Evolutionary conservation across 2,329 filamentous ascomycete species (phyloP).

Genomic region (Epichloe typhina): DNA sequence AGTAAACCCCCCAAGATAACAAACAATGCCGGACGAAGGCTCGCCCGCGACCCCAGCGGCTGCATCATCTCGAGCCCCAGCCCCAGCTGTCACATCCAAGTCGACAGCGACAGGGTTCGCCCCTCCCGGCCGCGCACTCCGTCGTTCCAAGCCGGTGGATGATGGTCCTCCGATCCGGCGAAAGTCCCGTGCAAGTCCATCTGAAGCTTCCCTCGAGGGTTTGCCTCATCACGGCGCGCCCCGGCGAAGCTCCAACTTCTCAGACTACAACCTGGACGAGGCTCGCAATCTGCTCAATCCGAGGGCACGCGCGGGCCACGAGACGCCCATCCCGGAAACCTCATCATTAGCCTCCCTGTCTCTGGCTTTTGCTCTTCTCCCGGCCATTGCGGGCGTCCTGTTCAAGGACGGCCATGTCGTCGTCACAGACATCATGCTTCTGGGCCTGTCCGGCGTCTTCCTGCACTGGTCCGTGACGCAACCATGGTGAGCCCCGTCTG

Average conservation of each 20-base stretch:
- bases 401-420: conserved; percentile 76
- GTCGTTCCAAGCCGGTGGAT: conserved; percentile 28
- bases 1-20: too few relatives aligned
- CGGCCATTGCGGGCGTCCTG: conserved; percentile 71
- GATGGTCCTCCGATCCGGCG: conserved; percentile 15
- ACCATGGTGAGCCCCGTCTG: conserved; percentile 55
- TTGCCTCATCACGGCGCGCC: conserved; percentile 18
- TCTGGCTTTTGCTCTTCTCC: conserved; percentile 69
- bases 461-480: conserved; percentile 85
- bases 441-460: conserved; percentile 71
- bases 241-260: conserved; percentile 65
- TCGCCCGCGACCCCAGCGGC: conserved; percentile 3
- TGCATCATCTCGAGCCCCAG: background rate
- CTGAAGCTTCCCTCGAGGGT: conserved; percentile 16
- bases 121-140: conserved; percentile 23
- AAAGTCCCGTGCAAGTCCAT: conserved; percentile 8
- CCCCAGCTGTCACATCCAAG: background rate
- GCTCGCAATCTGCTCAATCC: conserved; percentile 54
- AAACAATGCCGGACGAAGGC: conserved; percentile 10
- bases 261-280: conserved; percentile 59
- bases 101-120: conserved; percentile 6
- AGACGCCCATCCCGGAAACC: conserved; percentile 33
- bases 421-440: conserved; percentile 71
- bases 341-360: conserved; percentile 71
- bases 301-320: conserved; percentile 22